Conservation (phyloP, 495 filamentous ascomycete genomes). For the Extremus antarcticus region DNA sequence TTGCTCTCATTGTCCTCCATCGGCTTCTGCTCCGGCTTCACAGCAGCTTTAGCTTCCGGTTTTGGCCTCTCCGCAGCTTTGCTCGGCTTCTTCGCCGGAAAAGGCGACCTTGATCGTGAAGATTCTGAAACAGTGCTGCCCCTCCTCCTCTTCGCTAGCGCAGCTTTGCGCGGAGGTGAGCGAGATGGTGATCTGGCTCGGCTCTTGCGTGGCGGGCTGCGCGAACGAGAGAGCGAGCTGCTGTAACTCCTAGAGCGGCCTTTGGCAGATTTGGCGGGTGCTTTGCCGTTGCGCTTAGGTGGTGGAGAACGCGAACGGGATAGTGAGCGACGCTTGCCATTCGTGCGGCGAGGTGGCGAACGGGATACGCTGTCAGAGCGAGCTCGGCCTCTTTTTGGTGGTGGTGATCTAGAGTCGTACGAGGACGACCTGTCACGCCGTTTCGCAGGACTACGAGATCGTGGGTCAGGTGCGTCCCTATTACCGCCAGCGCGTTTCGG, state of each 20-base stretch:
- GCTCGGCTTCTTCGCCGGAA: conserved; percentile 3
- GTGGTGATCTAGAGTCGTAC: conserved; percentile 7
- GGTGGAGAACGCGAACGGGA: conserved; percentile 9
- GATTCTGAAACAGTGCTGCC: conserved; percentile 13
- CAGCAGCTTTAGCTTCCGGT: not conserved
- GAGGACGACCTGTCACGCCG: conserved; percentile 1
- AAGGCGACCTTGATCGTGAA: conserved; percentile 18
- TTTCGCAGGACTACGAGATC: conserved; percentile 7
- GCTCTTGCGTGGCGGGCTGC: not conserved
- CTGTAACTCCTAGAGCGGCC: conserved; percentile 3
- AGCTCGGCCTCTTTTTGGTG: not conserved
- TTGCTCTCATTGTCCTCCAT: conserved; percentile 16
- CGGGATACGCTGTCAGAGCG: conserved; percentile 9
- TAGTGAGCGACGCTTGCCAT: conserved; percentile 5
- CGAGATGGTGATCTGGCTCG: not conserved
- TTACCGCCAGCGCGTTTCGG: not conserved
- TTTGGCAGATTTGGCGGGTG: conserved; percentile 2
- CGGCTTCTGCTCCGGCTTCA: not conserved
- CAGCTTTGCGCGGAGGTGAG: not conserved
- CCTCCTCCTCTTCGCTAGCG: conserved; percentile 12
- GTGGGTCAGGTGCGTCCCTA: not conserved
- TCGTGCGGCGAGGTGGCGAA: conserved; percentile 13
- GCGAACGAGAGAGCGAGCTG: conserved; percentile 13
- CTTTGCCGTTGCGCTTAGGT: not conserved
- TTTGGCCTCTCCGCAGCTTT: not conserved